Base-by-base conservation (phyloP, 2,329 filamentous ascomycete genomes). In the Aspergillus aculeatus region DNA sequence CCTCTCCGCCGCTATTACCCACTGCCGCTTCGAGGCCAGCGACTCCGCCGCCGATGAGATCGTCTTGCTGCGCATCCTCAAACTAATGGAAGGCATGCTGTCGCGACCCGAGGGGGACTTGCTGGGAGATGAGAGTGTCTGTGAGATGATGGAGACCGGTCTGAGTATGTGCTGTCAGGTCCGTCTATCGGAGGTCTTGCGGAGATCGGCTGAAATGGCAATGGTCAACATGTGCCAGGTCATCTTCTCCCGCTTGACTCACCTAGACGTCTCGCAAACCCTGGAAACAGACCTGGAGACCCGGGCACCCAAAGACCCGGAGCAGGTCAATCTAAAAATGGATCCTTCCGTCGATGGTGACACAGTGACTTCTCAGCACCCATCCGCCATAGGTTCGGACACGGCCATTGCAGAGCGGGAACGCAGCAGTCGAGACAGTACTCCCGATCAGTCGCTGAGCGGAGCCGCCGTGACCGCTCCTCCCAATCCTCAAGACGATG, bases 151-250 rank as follows among this genome's bases (percentile, higher is more conserved):
- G 94, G 95, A 96, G 74, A 94, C 92, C 1, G 95, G 94, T 1
- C 78, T 99, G 66, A 96, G 92, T 71, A 98, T 99, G 81, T 99
- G 95, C 80, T 99, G 94, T 64, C 93, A 98, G 71, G 86, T 91
- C 57, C 87, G 94, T 57, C 87, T 98, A 62, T 97, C 93, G 10
- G 93, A 97, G 69, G 87, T 98, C 4, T 80, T 99, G 57, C 87
- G 94, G 64, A 85, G 93, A 64, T 96, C 93, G 21, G 95, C 95
- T 2, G 95, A 99, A 77, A 95, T 96, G 71, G 89, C 92, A 57
- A 97, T 99, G 93, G 91, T 98, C 50, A 91, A 92, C 66, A 99
- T 99, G 95, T 98, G 95, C 73, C 95, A 99, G 77, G 92, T 96
- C 66, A 96, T 99, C 69, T 99, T 99, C 73, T 90, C 93, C 75